Percentiles rank a stretch among this genome's conserved stretches.
Evolutionary conservation across 2,329 filamentous ascomycete genomes (phyloP).

Genomic region (Amauroascus niger): DNA sequence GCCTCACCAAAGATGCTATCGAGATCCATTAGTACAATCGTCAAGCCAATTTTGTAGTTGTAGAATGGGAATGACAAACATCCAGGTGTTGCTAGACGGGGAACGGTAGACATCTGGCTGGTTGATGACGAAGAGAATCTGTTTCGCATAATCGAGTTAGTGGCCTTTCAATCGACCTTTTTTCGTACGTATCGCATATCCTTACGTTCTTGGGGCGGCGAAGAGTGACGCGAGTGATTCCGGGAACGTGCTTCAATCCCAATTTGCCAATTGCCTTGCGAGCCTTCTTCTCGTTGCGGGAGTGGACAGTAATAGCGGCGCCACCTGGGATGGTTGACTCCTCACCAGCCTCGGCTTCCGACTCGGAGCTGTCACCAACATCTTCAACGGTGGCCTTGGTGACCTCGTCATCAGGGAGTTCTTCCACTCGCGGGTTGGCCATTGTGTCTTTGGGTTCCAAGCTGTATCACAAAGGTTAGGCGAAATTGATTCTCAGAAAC

Average conservation of each 20-base stretch:
- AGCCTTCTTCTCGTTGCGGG: constrained; percentile 99
- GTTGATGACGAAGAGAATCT: constrained; percentile 99
- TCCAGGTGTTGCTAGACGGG: constrained; percentile 98
- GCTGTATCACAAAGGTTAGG: neutral
- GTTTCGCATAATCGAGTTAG: constrained; percentile 17
- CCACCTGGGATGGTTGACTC: constrained; percentile 67
- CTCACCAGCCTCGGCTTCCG: constrained; percentile 39
- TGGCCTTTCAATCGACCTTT: neutral
- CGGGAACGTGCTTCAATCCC: constrained; percentile 87
- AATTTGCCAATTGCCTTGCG: constrained; percentile 99
- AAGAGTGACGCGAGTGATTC: constrained; percentile 96
- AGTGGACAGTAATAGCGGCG: constrained; percentile 84
- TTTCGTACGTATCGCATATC: constrained; percentile 24
- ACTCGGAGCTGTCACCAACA: constrained; percentile 44
- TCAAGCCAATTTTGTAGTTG: neutral
- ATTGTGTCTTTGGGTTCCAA: constrained; percentile 32
- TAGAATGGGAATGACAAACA: constrained; percentile 54
- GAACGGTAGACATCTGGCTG: constrained; percentile 99
- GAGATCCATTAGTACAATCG: constrained; percentile 19
- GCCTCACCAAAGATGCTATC: constrained; percentile 95
- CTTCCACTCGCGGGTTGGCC: constrained; percentile 48
- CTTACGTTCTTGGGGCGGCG: constrained; percentile 98
- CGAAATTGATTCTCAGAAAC: neutral
- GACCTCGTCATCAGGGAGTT: constrained; percentile 80
- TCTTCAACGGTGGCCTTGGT: constrained; percentile 77